Conservation (phyloP, 768 basidiomycete species). For the Chalciporus chontae region DNA sequence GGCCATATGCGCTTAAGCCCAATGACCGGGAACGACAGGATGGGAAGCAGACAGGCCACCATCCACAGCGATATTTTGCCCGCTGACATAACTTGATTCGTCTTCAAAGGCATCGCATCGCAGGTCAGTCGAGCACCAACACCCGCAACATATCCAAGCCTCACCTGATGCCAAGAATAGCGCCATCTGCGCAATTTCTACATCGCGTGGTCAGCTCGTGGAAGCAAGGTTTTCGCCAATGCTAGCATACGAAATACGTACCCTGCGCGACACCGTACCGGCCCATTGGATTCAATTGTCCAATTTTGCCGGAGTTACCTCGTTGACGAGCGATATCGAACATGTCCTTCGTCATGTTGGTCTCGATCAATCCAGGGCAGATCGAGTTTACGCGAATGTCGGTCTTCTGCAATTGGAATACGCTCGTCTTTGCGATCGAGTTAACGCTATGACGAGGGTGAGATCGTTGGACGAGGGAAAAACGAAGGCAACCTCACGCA, state of each 20-base stretch:
- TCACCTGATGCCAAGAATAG: constrained; percentile 86
- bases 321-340: constrained; percentile 76
- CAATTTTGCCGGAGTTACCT: constrained; percentile 74
- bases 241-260: constrained; percentile 27
- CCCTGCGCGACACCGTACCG: constrained; percentile 82
- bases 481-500: constrained; percentile 52
- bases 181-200: constrained; percentile 84
- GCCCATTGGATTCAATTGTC: constrained; percentile 75
- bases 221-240: constrained; percentile 11
- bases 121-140: constrained; percentile 5
- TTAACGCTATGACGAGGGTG: constrained; percentile 59
- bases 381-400: constrained; percentile 88
- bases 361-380: constrained; percentile 92
- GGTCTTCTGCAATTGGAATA: constrained; percentile 74
- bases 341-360: constrained; percentile 78
- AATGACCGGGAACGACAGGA: constrained; percentile 75
- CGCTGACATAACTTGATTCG: constrained; percentile 90
- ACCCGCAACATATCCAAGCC: constrained; percentile 14
- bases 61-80: constrained; percentile 82
- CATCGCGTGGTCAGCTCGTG: constrained; percentile 11
- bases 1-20: constrained; percentile 39
- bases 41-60: constrained; percentile 80
- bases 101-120: constrained; percentile 40
- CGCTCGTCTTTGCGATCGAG: constrained; percentile 78
- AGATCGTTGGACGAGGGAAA: neutral